phyloP scores from a whole-genome alignment of 208 protist species.

The Wallacemonas sp. region DNA sequence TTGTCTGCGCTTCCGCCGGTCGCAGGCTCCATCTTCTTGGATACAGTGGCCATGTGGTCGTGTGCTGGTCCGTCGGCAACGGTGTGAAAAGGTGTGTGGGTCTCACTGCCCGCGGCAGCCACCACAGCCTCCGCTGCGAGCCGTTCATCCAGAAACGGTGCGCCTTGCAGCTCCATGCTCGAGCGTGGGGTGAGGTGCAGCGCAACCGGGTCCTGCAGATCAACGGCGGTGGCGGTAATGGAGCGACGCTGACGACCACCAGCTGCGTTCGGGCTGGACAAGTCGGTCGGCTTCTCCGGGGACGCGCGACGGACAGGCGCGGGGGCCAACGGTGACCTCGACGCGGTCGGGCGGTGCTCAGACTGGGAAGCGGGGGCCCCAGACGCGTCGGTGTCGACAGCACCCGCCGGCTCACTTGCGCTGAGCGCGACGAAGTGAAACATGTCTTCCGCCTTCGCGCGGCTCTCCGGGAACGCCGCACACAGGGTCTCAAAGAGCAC shows the following conservation, averaged over 20 bases:
- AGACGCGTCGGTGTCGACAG: not conserved
- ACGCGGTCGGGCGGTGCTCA: not conserved
- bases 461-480: constrained; percentile 29
- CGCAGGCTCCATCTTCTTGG: constrained; percentile 10
- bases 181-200: constrained; percentile 8
- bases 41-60: constrained; percentile 2
- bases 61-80: not conserved
- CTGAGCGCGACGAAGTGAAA: constrained; percentile 39
- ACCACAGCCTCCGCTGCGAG: not conserved
- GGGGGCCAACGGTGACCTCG: not conserved
- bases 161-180: not conserved
- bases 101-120: not conserved
- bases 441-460: constrained; percentile 39
- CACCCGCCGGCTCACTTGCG: constrained; percentile 1
- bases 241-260: constrained; percentile 4
- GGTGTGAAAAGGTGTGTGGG: not conserved
- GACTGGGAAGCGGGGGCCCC: not conserved
- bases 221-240: not conserved
- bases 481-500: constrained; percentile 34
- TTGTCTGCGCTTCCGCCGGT: not conserved
- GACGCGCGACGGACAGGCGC: not conserved
- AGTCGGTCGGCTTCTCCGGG: not conserved
- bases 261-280: not conserved
- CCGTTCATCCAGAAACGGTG: not conserved
- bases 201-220: not conserved